A percentile compares a stretch with the other conserved stretches of the same genome.
Evolutionary conservation across 257 asterid species (phyloP).

Genomic region (Dorcoceras hygrometricum): DNA sequence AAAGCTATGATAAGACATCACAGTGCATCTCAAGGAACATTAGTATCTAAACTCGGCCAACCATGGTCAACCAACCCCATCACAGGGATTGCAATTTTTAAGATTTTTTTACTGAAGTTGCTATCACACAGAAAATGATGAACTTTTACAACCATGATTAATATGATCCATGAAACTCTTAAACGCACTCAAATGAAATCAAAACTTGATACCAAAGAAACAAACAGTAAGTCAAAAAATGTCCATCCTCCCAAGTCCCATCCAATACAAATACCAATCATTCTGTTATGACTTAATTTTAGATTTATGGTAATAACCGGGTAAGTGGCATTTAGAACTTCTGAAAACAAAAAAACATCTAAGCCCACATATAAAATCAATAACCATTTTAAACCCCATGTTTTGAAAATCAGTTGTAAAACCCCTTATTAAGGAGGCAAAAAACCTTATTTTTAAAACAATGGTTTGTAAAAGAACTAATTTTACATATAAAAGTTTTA

Average conservation of each 20-base stretch:
- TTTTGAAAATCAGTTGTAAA: too few species aligned
- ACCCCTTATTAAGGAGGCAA: too few species aligned
- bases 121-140: neutral
- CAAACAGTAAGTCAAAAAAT: neutral
- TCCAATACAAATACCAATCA: neutral
- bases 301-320: too few species aligned
- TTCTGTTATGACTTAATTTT: neutral
- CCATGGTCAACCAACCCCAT: slow-evolving; percentile 2
- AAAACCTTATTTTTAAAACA: too few species aligned
- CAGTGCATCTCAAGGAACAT: neutral
- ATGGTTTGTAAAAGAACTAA: too few species aligned
- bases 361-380: neutral
- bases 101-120: neutral
- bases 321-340: neutral
- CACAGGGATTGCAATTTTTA: neutral
- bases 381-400: neutral
- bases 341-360: neutral
- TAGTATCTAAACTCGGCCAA: neutral
- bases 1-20: neutral
- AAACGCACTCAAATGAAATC: neutral
- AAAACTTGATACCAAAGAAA: neutral
- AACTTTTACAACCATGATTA: neutral
- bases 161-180: neutral
- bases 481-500: too few species aligned
- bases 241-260: too few species aligned